Percentiles rank a stretch among this genome's conserved stretches.
Evolutionary conservation across 2,329 filamentous ascomycete species (phyloP).

Genomic region (Trichoderma hamatum): DNA sequence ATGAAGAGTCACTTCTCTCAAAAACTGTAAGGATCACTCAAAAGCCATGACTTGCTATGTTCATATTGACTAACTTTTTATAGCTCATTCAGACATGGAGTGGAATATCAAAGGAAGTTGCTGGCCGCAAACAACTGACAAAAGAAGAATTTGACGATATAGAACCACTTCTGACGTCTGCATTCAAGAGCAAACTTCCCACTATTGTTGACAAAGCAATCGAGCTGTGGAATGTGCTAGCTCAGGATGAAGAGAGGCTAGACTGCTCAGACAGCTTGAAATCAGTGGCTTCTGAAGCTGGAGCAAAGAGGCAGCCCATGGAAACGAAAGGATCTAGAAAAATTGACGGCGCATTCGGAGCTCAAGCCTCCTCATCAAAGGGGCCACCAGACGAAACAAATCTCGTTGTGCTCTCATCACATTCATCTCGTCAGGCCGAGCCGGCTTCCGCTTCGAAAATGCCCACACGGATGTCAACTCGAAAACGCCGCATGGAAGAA

Average conservation of each 20-base stretch:
- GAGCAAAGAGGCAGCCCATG: constrained; percentile 53
- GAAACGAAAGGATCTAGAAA: constrained; percentile 48
- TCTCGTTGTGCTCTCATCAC: constrained; percentile 38
- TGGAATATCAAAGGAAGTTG: constrained; percentile 48
- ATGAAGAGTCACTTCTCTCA: constrained; percentile 45
- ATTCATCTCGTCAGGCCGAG: constrained; percentile 35
- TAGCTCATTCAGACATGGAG: constrained; percentile 57
- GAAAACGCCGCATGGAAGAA: constrained; percentile 37
- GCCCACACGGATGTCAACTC: constrained; percentile 31
- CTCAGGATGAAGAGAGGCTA: constrained; percentile 61
- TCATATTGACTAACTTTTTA: constrained; percentile 34
- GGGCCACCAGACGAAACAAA: constrained; percentile 54
- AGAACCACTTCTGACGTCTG: constrained; percentile 57
- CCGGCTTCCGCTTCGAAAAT: constrained; percentile 29
- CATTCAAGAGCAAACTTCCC: constrained; percentile 61
- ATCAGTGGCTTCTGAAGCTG: constrained; percentile 62
- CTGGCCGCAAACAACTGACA: constrained; percentile 41
- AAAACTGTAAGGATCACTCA: constrained; percentile 48
- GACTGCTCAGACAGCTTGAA: constrained; percentile 68
- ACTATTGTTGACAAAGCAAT: constrained; percentile 55
- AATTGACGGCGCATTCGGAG: constrained; percentile 44
- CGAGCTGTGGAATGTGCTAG: constrained; percentile 69
- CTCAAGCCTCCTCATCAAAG: constrained; percentile 47
- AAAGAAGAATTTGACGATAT: constrained; percentile 55
- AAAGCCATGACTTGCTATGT: background rate